Evolutionary conservation across 805 yeast genomes (phyloP).

Genomic region (Saccharomyces kudriavzevii): DNA sequence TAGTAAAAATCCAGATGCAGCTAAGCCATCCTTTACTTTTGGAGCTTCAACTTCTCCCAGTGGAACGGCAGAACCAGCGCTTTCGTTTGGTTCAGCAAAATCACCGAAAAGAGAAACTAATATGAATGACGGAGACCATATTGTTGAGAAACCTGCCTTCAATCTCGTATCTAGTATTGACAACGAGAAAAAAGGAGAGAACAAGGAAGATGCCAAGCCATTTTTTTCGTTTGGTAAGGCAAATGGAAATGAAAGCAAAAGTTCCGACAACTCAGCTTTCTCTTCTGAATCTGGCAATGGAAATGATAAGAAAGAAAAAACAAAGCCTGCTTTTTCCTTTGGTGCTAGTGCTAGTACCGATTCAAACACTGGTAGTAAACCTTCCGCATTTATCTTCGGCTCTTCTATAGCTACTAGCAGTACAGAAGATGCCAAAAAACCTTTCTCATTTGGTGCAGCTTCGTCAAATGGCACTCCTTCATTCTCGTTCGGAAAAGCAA

Average conservation of each 20-base stretch:
- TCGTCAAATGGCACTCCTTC: slow-evolving; percentile 16
- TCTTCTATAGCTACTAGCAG: slow-evolving; percentile 1
- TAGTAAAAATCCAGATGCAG: background rate
- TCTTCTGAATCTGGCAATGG: slow-evolving; percentile 12
- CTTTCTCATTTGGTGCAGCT: slow-evolving; percentile 26
- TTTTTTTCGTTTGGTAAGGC: background rate
- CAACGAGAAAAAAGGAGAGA: background rate
- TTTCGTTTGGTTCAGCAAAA: slow-evolving; percentile 18
- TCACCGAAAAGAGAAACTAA: background rate
- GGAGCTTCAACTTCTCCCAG: slow-evolving; percentile 1
- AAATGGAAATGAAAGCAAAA: slow-evolving; percentile 4
- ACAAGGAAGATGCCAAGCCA: slow-evolving; percentile 4
- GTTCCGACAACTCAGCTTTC: slow-evolving; percentile 16
- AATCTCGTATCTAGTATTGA: slow-evolving; percentile 15
- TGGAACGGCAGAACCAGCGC: slow-evolving; percentile 12
- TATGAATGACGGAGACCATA: background rate
- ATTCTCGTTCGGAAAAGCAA: slow-evolving; percentile 22
- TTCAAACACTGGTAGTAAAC: background rate
- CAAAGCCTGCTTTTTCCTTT: slow-evolving; percentile 15
- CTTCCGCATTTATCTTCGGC: slow-evolving; percentile 14
- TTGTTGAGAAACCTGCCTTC: slow-evolving; percentile 9
- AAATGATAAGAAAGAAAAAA: slow-evolving; percentile 2
- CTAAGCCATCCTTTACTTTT: slow-evolving; percentile 9
- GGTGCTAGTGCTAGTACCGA: background rate
- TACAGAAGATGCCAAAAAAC: slow-evolving; percentile 12